phyloP scores from a whole-genome alignment of 2,329 filamentous ascomycete genomes.

The Fonsecaea nubica region DNA sequence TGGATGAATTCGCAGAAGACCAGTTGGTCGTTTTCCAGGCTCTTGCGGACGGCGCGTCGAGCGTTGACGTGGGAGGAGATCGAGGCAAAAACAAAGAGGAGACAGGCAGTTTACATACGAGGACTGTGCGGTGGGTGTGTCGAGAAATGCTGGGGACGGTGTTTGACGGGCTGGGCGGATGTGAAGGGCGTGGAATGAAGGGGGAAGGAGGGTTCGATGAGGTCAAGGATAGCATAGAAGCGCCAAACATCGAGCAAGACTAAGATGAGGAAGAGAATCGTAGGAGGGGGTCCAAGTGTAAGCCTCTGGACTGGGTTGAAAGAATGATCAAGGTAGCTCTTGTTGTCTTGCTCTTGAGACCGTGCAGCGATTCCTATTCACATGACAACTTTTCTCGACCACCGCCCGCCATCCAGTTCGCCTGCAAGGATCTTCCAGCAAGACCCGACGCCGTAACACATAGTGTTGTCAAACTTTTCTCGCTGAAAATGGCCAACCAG shows the following conservation, averaged over 20 bases:
- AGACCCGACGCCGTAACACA: background rate
- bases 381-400: background rate
- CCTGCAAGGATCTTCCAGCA: background rate
- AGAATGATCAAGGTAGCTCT: background rate
- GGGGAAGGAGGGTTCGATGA: background rate
- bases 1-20: conserved; percentile 64
- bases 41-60: conserved; percentile 54
- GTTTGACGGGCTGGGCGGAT: conserved; percentile 26
- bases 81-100: conserved; percentile 26
- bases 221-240: background rate
- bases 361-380: background rate
- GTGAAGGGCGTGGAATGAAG: conserved; percentile 14
- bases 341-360: background rate
- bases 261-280: background rate
- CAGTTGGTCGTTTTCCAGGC: conserved; percentile 67
- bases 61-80: conserved; percentile 40
- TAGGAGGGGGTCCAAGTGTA: background rate
- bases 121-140: conserved; percentile 55
- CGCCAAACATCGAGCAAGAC: background rate
- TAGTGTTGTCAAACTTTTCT: background rate
- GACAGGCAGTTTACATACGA: conserved; percentile 48
- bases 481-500: background rate
- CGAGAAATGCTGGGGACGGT: conserved; percentile 45
- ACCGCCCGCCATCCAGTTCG: background rate
- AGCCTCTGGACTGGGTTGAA: background rate